Conservation (phyloP, 306 rosid species). For the Betula pendula region DNA sequence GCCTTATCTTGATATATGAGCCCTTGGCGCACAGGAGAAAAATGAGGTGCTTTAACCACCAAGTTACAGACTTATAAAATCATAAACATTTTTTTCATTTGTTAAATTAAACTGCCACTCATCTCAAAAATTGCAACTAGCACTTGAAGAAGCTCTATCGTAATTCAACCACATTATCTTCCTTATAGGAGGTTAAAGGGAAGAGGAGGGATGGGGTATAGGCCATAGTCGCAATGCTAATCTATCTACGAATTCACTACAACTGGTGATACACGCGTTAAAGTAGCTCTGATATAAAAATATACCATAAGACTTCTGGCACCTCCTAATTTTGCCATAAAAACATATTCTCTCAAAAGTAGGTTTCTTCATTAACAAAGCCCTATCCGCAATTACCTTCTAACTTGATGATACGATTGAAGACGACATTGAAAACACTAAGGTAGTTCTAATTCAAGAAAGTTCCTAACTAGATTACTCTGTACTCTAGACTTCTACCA, state of each 20-base stretch:
- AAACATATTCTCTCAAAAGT: not conserved
- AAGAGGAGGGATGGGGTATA: too few relatives aligned
- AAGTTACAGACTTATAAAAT: not conserved
- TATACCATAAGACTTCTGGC: too few relatives aligned
- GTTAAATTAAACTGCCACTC: not conserved
- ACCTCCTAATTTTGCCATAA: constrained; percentile 2
- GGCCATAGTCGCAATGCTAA: too few relatives aligned
- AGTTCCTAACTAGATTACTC: not conserved
- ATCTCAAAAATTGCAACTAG: too few relatives aligned
- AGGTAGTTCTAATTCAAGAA: constrained; percentile 2
- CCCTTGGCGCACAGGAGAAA: not conserved
- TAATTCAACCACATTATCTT: too few relatives aligned
- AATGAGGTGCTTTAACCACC: not conserved
- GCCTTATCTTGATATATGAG: not conserved
- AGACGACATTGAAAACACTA: not conserved
- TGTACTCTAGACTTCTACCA: not conserved
- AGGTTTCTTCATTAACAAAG: not conserved
- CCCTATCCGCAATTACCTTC: constrained; percentile 3
- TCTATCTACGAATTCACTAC: too few relatives aligned
- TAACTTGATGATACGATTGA: not conserved
- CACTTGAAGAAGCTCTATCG: too few relatives aligned
- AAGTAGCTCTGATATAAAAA: not conserved
- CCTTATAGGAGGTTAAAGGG: too few relatives aligned
- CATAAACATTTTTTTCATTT: not conserved
- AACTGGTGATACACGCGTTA: too few relatives aligned